phyloP scores from a whole-genome alignment of 768 basidiomycete species.

The Trametes villosa region DNA sequence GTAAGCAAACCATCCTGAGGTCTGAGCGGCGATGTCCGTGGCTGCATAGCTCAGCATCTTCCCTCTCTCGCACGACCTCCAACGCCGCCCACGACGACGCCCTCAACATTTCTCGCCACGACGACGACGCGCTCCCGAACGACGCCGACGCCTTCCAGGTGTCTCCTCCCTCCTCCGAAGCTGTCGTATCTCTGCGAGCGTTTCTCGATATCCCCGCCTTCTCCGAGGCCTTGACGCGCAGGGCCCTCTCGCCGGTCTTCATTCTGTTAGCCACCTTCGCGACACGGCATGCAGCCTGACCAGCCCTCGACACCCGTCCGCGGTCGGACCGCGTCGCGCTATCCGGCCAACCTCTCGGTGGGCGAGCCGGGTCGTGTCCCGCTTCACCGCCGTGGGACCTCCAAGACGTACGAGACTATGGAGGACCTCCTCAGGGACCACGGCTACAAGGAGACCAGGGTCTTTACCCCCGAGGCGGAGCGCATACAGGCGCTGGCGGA shows the following conservation, averaged over 20 bases:
- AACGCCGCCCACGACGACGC: not conserved
- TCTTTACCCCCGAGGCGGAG: conserved; percentile 86
- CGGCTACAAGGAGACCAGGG: conserved; percentile 90
- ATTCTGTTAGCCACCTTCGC: not conserved
- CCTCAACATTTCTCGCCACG: not conserved
- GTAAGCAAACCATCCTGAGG: conserved; percentile 11
- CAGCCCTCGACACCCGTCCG: conserved; percentile 27
- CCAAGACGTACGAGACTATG: conserved; percentile 79
- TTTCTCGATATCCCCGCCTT: not conserved
- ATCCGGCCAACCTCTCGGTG: conserved; percentile 57
- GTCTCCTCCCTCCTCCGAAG: not conserved
- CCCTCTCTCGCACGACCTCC: not conserved
- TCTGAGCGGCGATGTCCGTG: conserved; percentile 16
- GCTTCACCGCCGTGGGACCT: conserved; percentile 77
- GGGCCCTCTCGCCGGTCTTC: not conserved
- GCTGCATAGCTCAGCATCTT: not conserved
- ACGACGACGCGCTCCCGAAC: not conserved
- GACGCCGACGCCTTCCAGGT: not conserved
- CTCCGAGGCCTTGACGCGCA: not conserved
- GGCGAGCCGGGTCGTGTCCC: conserved; percentile 56
- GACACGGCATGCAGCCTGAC: conserved; percentile 9
- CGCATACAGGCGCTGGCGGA: conserved; percentile 40
- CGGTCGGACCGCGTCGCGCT: conserved; percentile 37
- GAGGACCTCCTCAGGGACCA: conserved; percentile 87
- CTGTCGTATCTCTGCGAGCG: conserved; percentile 1